A percentile compares a stretch with the other conserved stretches of the same genome.
phyloP scores from a whole-genome alignment of 2,329 filamentous ascomycete species.

The Hyphodiscus sp. region DNA sequence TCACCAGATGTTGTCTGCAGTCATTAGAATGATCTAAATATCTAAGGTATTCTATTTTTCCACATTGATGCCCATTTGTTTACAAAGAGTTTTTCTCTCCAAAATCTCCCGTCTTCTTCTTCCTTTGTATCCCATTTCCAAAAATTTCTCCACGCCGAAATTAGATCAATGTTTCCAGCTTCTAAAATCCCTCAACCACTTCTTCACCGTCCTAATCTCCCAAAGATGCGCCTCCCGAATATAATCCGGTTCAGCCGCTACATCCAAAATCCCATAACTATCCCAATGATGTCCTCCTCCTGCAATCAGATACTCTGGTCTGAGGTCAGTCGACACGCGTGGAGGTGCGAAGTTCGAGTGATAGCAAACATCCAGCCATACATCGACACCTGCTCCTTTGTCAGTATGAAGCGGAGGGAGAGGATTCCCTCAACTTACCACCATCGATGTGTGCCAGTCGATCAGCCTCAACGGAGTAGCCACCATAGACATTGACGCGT shows the following conservation, averaged over 20 bases:
- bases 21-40: too few relatives aligned
- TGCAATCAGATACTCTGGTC: slow-evolving; percentile 43
- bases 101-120: neutral
- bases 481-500: slow-evolving; percentile 41
- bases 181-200: slow-evolving; percentile 27
- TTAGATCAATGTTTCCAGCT: neutral
- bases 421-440: slow-evolving; percentile 21
- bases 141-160: neutral
- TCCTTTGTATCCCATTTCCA: neutral
- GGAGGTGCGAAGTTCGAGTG: slow-evolving; percentile 39
- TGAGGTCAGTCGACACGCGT: slow-evolving; percentile 35
- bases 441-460: slow-evolving; percentile 47
- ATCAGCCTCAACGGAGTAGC: slow-evolving; percentile 38
- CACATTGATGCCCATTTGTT: too few relatives aligned
- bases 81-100: too few relatives aligned
- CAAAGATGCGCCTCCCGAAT: slow-evolving; percentile 44
- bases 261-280: slow-evolving; percentile 22
- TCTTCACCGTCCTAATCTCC: slow-evolving; percentile 41
- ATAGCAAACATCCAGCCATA: slow-evolving; percentile 46
- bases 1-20: too few relatives aligned
- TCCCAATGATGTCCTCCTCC: slow-evolving; percentile 48
- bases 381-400: slow-evolving; percentile 31
- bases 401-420: neutral
- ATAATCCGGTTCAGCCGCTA: slow-evolving; percentile 42
- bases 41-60: too few relatives aligned